Evolutionary conservation across 2,329 filamentous ascomycete genomes (phyloP).

Genomic region (Byssothecium circinans): DNA sequence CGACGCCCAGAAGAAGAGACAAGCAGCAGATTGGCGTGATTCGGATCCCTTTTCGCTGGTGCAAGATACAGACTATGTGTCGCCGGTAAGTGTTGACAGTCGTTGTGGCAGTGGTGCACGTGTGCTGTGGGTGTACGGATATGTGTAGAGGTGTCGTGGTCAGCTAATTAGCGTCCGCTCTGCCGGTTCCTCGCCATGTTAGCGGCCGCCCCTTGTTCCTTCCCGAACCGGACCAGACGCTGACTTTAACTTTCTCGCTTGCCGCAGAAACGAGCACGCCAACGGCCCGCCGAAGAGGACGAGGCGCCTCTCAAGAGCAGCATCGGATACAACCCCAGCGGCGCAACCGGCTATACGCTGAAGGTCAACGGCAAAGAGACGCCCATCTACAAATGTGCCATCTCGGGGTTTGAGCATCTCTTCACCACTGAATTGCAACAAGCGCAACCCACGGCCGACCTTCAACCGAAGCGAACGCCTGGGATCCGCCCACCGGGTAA

Average conservation of each 20-base stretch:
- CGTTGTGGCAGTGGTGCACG: background rate
- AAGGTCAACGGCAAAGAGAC: slow-evolving; percentile 22
- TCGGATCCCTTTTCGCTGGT: background rate
- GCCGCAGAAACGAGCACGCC: background rate
- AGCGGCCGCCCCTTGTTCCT: too few relatives aligned
- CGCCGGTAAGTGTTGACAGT: slow-evolving; percentile 4
- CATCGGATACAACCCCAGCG: slow-evolving; percentile 9
- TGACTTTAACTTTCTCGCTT: too few relatives aligned
- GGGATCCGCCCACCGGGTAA: too few relatives aligned
- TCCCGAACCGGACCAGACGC: too few relatives aligned
- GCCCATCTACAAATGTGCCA: slow-evolving; percentile 19
- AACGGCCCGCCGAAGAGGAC: background rate
- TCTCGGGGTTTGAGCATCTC: slow-evolving; percentile 30
- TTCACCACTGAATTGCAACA: slow-evolving; percentile 10
- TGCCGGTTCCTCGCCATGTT: too few relatives aligned
- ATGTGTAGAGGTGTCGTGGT: too few relatives aligned
- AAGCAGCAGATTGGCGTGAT: background rate
- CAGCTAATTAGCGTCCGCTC: too few relatives aligned
- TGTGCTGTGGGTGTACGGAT: background rate
- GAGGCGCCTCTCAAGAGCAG: slow-evolving; percentile 19
- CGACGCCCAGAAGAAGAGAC: background rate
- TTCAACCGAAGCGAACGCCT: too few relatives aligned
- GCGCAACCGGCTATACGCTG: slow-evolving; percentile 1
- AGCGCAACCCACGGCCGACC: background rate
- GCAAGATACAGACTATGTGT: background rate